Base-by-base conservation (phyloP, 2,329 filamentous ascomycete genomes). In the Fusarium robinianum region DNA sequence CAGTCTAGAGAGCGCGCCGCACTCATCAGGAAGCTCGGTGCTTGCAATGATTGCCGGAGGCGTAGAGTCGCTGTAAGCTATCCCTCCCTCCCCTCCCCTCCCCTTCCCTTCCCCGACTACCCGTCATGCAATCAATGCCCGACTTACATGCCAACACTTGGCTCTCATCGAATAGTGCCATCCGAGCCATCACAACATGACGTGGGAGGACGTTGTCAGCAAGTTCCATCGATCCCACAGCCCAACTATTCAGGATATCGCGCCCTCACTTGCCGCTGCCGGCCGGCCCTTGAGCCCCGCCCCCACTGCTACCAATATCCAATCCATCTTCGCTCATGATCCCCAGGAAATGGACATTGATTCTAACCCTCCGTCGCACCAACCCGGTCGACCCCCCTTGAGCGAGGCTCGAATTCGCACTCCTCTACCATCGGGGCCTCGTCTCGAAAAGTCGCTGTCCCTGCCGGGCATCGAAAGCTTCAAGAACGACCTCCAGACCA, bases 171-270 rank as follows among this genome's bases (percentile, higher is more conserved):
- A 41, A 18, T 69, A 79, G 79, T 83, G 79, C 60, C 77, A 81
- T 55, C 79, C 79, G 10, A 77, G 73, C 53, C 79, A 83, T 60
- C 79, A 81, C 53, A 76, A 76, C 53, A 77, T 81, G 77, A 80
- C 76, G 8, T 83, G 79, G 78, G 78, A 81, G 60, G 78, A 81
- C 49, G 75, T 79, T 11, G 70, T 76, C 32, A 69, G 67, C 57
- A 81, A 80, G 55, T 81, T 79, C 41, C 67, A 72, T 63, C 72
- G 74, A 44, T 73, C 75, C 26, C 72, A 76, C 42, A 80, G 77
- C 53, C 76, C 78, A 21, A 67, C 64, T 18, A 67, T 77, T 32
- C 75, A 75, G 46, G 76, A 79, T 16, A 73, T 78, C 30, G 69
- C 72, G 19, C 70, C 73, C 21, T 66, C 67, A 14, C 51, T 68